Base-by-base conservation (phyloP, 768 basidiomycete genomes). In the Xerocomus potaroensis region DNA sequence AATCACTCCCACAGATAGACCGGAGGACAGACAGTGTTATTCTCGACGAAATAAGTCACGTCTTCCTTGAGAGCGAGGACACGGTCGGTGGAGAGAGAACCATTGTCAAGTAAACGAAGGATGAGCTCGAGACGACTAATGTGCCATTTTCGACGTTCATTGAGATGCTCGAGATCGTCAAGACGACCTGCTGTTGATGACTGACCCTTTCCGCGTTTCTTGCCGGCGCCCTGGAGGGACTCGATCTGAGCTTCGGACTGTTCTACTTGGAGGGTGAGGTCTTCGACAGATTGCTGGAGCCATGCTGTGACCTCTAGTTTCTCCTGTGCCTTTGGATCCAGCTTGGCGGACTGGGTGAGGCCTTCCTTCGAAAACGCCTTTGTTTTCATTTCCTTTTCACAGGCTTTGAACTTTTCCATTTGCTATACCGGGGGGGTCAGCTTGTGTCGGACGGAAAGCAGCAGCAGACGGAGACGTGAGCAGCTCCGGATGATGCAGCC, bases 381-480 rank as follows among this genome's bases (percentile, higher is more conserved):
- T 48, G 96, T 98, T 79, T 99, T 99, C 95, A 98, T 98, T 72
- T 99, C 96, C 74, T 98, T 99, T 74, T 99, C 96, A 71, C 94
- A 93, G 19, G 95, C 95, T 62, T 99, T 99, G 81, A 99, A 99
- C 65, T 92, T 94, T 74, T 99, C 96, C 96, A 99, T 99, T 98
- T 98, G 96, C 96, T 98, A 68, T 47, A 50, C 47, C 48, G 36
- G 5, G 10, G 14, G 16, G 31, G 57, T 50, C 39, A 48, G 50
- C 31, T 8, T 22, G 27, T 7, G 32, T 47, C 16, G 18, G 41
- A 35, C 29, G n/a, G 41, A 48, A 22, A 50, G 49, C 34, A 15
- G 55, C 43, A 45, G 40, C 48, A 60, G 43, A 55, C 26, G 30
- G 45, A 30, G 35, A 49, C 33, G 50, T 24, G 41, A 8, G 19